phyloP scores from a whole-genome alignment of 176 grass and related monocot genomes.

The Oryza rufipogon region DNA sequence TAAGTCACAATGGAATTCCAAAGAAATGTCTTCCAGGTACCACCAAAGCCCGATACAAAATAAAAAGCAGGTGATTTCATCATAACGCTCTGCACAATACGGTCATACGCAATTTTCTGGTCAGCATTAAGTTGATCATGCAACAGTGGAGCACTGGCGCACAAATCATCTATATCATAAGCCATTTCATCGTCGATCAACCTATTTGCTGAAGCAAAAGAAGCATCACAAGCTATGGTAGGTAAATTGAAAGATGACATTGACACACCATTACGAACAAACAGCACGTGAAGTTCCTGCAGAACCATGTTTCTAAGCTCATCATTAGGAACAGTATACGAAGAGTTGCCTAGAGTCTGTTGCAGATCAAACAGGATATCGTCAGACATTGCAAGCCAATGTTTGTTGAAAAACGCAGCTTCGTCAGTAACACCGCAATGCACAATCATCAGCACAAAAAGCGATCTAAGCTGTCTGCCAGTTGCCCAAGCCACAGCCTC shows the following conservation, averaged over 20 bases:
- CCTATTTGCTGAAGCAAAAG: too few species aligned
- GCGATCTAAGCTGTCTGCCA: not conserved
- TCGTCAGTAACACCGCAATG: not conserved
- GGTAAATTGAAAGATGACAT: not conserved
- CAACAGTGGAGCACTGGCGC: too few species aligned
- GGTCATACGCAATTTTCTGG: not conserved
- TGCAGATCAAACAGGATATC: not conserved
- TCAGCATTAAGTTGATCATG: not conserved
- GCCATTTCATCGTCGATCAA: not conserved
- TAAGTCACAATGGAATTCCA: constrained; percentile 13
- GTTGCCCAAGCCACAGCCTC: not conserved
- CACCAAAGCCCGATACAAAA: not conserved
- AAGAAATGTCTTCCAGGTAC: constrained; percentile 14
- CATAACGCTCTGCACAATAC: not conserved
- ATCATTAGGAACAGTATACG: too few species aligned
- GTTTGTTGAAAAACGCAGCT: not conserved
- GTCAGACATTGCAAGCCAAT: not conserved
- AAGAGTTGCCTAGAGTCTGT: too few species aligned
- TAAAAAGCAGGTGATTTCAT: not conserved
- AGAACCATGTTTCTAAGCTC: not conserved
- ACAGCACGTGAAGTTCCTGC: not conserved
- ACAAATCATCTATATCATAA: not conserved
- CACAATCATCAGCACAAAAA: constrained; percentile 22
- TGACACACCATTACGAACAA: not conserved
- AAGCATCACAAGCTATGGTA: too few species aligned